phyloP scores from a whole-genome alignment of 2,329 filamentous ascomycete genomes.

The Zelopaecilomyces penicillatus region DNA sequence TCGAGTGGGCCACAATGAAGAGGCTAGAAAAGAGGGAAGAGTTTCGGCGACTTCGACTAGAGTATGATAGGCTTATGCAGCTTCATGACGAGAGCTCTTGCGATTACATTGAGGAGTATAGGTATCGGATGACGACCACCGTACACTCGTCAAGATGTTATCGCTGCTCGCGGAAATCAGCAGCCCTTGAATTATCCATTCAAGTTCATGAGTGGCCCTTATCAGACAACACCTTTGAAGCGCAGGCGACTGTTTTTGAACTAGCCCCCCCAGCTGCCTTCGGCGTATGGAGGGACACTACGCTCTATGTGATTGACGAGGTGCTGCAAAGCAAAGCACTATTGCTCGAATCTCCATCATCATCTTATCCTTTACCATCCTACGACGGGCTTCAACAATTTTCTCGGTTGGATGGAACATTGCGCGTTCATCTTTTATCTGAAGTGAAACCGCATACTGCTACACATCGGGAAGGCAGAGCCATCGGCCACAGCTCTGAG shows the following conservation, averaged over 20 bases:
- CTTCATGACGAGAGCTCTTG: slow-evolving; percentile 4
- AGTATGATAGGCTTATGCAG: slow-evolving; percentile 9
- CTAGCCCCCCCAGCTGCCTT: slow-evolving; percentile 34
- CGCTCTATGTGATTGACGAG: slow-evolving; percentile 30
- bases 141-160: slow-evolving; percentile 19
- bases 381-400: slow-evolving; percentile 9
- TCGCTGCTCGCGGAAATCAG: slow-evolving; percentile 23
- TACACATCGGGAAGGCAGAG: slow-evolving; percentile 7
- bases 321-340: slow-evolving; percentile 23
- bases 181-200: slow-evolving; percentile 36
- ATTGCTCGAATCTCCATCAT: accelerated
- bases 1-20: slow-evolving; percentile 22
- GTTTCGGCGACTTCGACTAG: slow-evolving; percentile 5
- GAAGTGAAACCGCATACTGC: slow-evolving; percentile 11
- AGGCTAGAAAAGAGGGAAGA: slow-evolving; percentile 9
- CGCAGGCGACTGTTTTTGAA: slow-evolving; percentile 46
- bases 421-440: slow-evolving; percentile 14
- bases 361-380: slow-evolving; percentile 1
- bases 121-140: not conserved
- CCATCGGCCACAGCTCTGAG: not conserved
- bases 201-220: slow-evolving; percentile 50
- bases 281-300: slow-evolving; percentile 40
- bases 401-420: not conserved
- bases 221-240: slow-evolving; percentile 20
- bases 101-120: slow-evolving; percentile 1